Evolutionary conservation across 805 yeast genomes (phyloP).

Genomic region (Ogataea nonfermentans): DNA sequence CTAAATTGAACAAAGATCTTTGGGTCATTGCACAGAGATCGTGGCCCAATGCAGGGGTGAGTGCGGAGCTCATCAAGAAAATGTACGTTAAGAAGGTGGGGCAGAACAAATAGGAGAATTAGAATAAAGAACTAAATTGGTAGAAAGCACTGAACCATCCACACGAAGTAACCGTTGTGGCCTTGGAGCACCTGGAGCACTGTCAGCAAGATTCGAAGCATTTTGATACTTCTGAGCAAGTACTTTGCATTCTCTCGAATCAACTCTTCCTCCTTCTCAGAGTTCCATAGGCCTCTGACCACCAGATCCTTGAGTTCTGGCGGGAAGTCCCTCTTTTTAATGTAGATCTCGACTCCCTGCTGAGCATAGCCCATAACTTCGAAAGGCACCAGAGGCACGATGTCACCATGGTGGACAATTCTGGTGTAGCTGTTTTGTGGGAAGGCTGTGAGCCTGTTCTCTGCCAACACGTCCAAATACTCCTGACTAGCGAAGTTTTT

Average conservation of each 20-base stretch:
- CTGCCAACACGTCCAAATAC: neutral
- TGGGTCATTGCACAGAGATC: constrained; percentile 34
- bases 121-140: neutral
- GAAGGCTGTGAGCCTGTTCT: neutral
- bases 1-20: constrained; percentile 26
- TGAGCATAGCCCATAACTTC: constrained; percentile 38
- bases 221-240: constrained; percentile 1
- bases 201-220: constrained; percentile 4
- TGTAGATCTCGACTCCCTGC: constrained; percentile 51
- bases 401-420: constrained; percentile 56
- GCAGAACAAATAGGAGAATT: constrained; percentile 10
- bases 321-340: constrained; percentile 39
- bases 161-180: constrained; percentile 13
- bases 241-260: constrained; percentile 1
- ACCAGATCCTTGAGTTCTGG: constrained; percentile 25
- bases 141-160: neutral
- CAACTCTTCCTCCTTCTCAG: constrained; percentile 3
- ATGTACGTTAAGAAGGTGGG: constrained; percentile 33
- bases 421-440: constrained; percentile 44
- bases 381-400: constrained; percentile 62
- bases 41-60: constrained; percentile 36
- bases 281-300: constrained; percentile 21
- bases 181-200: constrained; percentile 7
- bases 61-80: constrained; percentile 30
- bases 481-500: constrained; percentile 40